Evolutionary conservation across 371 early-diverging fungal species (phyloP), one percentile per base, ranked within the genome.

Genomic region (Mucor racemosus): DNA sequence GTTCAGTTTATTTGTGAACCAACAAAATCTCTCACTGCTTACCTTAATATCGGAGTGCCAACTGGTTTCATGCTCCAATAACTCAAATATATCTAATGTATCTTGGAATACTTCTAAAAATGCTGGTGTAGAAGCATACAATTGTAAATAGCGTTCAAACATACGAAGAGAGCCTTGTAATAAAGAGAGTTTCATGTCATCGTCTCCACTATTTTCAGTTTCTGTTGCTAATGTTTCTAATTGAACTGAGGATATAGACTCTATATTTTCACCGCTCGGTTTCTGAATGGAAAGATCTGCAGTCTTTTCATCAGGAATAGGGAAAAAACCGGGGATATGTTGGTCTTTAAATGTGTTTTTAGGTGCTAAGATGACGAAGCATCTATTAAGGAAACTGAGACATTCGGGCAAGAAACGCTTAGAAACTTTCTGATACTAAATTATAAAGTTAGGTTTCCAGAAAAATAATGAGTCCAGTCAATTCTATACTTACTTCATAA

Each of bases 351-450:
- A 84, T 3, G 75, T 68, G 1, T 74, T 69, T 55, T 80, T 68
- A n/a, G 89, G 88, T 1, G 86, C 75, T 38, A 90, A 67, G 15
- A 80, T 60, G n/a, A 80, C 76, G 26, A 91, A 65, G 3, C 77
- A 67, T 9, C 77, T 70, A 54, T 78, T 69, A 59, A 95, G 78
- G 70, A 90, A 95, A 81, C 90, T 91, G 61, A 94, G 69, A 0
- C 80, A 88, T 76, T 97, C 97, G 1, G 98, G 97, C 4, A 94
- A 75, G 61, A 89, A 86, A n/a, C 97, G 88, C 64, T 93, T 92
- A 0, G 95, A 87, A 31, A 90, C 76, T 8, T 80, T 41, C 78
- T 94, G 92, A 60, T 84, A 91, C 88, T 91, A 76, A 42, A 50
- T 26, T 26, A 26, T 26, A 26, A 26, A 26, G 26, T 26, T 26